Percentiles rank a stretch among this genome's conserved stretches.
These are phyloP conservation scores for Calonectria hongkongensis DNA, from an alignment of 2,329 filamentous ascomycete genomes.

Conservation along the genomic window DNA sequence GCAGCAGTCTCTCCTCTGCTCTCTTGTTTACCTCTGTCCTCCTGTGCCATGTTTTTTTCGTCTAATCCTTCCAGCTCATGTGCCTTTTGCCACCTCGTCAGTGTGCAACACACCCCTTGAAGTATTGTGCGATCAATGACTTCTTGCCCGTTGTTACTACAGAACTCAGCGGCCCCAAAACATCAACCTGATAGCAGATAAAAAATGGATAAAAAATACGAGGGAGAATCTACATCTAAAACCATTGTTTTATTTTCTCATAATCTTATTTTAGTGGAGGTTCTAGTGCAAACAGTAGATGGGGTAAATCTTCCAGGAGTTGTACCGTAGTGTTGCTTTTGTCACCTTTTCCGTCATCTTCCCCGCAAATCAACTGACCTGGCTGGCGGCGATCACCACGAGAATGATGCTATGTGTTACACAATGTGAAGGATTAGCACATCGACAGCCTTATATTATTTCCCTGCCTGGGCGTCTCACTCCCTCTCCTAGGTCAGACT, in stretches of 20 bases:
- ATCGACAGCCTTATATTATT: conserved; percentile 16
- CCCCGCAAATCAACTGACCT: conserved; percentile 45
- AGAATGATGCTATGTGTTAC: conserved; percentile 51
- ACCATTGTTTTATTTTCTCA: too few relatives aligned
- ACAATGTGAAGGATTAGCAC: conserved; percentile 22
- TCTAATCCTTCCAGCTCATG: not conserved
- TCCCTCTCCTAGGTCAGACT: not conserved
- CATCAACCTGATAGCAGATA: too few relatives aligned
- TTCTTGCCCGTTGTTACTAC: too few relatives aligned
- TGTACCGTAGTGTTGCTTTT: conserved; percentile 4
- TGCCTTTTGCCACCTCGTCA: conserved; percentile 21
- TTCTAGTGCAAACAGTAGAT: too few relatives aligned
- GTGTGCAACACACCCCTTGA: not conserved
- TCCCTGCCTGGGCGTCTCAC: not conserved
- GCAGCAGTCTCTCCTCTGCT: not conserved
- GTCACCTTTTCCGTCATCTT: not conserved
- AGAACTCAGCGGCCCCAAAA: too few relatives aligned
- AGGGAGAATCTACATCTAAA: too few relatives aligned
- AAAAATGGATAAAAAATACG: too few relatives aligned
- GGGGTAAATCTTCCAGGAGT: too few relatives aligned
- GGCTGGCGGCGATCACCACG: conserved; percentile 45
- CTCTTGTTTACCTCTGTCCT: not conserved
- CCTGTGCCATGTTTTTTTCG: not conserved
- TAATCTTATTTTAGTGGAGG: too few relatives aligned
- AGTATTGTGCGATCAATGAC: too few relatives aligned